Evolutionary conservation across 179 eudicot species (phyloP).

Genomic region (Nepenthes alata): DNA sequence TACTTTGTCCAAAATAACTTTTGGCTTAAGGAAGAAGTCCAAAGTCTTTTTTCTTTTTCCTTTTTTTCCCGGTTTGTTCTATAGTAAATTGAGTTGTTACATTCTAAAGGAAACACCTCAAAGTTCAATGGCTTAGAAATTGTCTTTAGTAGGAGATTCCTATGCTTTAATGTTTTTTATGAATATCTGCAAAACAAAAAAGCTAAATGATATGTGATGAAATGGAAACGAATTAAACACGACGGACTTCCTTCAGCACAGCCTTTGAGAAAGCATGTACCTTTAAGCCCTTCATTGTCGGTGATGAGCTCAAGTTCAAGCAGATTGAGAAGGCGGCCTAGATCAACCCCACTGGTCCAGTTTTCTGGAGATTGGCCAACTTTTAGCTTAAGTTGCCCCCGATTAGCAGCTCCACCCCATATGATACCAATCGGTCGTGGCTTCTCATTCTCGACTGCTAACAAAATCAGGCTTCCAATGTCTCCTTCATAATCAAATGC

Average conservation of each 20-base stretch:
- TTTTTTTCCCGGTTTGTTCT: no score
- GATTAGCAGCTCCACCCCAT: slow-evolving; percentile 99
- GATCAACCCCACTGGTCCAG: slow-evolving; percentile 98
- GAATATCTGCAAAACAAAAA: no score
- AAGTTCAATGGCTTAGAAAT: no score
- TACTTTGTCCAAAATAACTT: neutral
- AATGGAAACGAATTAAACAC: neutral
- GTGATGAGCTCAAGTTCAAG: slow-evolving; percentile 89
- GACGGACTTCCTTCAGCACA: neutral
- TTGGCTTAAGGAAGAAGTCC: neutral
- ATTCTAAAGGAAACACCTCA: no score
- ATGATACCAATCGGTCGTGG: slow-evolving; percentile 90
- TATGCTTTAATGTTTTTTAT: no score
- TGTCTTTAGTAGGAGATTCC: no score
- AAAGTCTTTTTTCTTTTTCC: no score
- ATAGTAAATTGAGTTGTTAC: no score
- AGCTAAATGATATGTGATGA: neutral
- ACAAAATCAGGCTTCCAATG: slow-evolving; percentile 81
- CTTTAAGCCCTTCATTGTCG: slow-evolving; percentile 63
- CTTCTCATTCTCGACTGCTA: slow-evolving; percentile 65
- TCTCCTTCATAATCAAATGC: slow-evolving; percentile 98
- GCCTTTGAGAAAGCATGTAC: slow-evolving; percentile 20
- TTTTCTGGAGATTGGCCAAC: slow-evolving; percentile 90
- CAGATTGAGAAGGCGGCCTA: slow-evolving; percentile 81
- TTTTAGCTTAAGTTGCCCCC: slow-evolving; percentile 88